Evolutionary conservation across 176 grass and related monocot species (phyloP).

Genomic region (Zizania latifolia): DNA sequence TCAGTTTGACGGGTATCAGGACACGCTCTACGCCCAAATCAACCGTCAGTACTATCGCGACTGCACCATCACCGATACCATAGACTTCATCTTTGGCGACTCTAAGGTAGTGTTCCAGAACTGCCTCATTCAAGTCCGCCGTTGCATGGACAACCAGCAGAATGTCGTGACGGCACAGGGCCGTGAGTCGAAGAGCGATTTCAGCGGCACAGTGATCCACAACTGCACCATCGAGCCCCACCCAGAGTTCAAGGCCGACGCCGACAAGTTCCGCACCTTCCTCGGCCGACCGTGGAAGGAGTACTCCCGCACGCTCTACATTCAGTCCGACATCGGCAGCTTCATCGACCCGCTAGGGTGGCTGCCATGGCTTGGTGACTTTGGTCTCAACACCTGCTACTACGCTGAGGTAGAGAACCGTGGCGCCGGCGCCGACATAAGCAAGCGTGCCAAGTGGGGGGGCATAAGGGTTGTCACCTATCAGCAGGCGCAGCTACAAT

Average conservation of each 20-base stretch:
- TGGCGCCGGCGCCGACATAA: conserved; percentile 37
- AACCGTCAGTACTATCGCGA: conserved; percentile 60
- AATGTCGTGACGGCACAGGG: conserved; percentile 73
- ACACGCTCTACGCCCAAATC: conserved; percentile 71
- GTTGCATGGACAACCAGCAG: no score
- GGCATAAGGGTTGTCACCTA: conserved; percentile 39
- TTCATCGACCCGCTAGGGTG: conserved; percentile 58
- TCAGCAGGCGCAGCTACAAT: conserved; percentile 33
- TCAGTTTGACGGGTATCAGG: conserved; percentile 64
- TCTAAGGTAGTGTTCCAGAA: conserved; percentile 61
- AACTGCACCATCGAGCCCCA: conserved; percentile 64
- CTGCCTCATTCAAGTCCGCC: conserved; percentile 50
- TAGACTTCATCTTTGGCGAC: conserved; percentile 93
- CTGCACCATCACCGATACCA: conserved; percentile 60
- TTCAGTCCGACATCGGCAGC: conserved; percentile 55
- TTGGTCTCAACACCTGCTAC: conserved; percentile 59
- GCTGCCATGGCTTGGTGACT: conserved; percentile 57
- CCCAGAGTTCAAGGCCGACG: conserved; percentile 28
- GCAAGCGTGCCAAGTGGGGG: conserved; percentile 47
- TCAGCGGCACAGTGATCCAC: conserved; percentile 48
- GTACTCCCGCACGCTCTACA: conserved; percentile 59
- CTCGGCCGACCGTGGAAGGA: conserved; percentile 76
- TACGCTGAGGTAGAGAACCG: conserved; percentile 69
- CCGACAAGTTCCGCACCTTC: conserved; percentile 46
- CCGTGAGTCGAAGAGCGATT: conserved; percentile 26